Base-by-base conservation (phyloP, 352 stramenopile genomes). In the Pythium volutum region DNA sequence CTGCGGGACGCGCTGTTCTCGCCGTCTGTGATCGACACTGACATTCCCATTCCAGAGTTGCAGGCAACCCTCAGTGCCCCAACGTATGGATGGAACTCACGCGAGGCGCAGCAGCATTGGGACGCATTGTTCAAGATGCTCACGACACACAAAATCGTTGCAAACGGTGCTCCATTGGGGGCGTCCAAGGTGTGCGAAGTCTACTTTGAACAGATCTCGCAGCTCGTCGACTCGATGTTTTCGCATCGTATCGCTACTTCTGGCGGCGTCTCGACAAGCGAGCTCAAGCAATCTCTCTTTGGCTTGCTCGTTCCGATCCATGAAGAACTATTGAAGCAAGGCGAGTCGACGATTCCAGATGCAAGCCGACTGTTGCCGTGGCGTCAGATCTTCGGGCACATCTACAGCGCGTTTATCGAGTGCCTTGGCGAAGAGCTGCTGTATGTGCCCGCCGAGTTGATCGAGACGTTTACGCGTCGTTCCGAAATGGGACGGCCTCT, bases 201-300 rank as follows among this genome's bases (percentile, higher is more conserved):
- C 20, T 83, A 76, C 56, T 89, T 89, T 50, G 69, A 68, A 14
- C 76, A 75, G 26, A 66, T 88, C n/a, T 67, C 68, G 11, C 47
- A 69, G 6, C 84, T 89, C 34, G 75, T 92, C 39, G 79, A 92
- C 46, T 59, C 33, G 18, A 36, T 92, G 1, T 92, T 89, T 51
- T 55, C 57, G 2, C 18, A 72, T 60, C 11, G 64, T 61, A 58
- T 36, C 31, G 31, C 29, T 52, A 14, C 57, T 20, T 45, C 29
- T 4, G 15, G 16, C 18, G 11, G 51, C 7, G 58, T 89, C n/a
- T 88, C 80, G 26, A 75, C 73, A 16, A 75, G 69, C 12, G 82
- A 92, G 47, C 55, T 92, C 10, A 90, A 92, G 68, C 84, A 79
- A 22, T 53, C 68, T 2, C 51, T 90, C n/a, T 87, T 81, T 50